These are phyloP conservation scores for Eucalyptus curtisii DNA, from an alignment of 345 rosid genomes.

Conservation along the genomic window DNA sequence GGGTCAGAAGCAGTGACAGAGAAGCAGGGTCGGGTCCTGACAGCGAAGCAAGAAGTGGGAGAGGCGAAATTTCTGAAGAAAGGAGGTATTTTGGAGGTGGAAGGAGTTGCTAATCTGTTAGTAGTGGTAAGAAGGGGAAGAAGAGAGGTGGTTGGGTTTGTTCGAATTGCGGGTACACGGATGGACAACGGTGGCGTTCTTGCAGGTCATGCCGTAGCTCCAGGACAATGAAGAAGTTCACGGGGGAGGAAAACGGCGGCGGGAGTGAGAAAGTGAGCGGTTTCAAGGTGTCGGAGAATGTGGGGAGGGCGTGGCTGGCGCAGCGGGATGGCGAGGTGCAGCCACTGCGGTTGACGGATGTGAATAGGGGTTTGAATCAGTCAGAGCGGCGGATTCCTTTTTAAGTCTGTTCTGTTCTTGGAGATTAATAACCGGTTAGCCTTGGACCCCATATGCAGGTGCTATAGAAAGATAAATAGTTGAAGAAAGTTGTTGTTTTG, in stretches of 20 bases:
- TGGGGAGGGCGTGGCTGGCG: constrained; percentile 45
- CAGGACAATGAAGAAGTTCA: constrained; percentile 50
- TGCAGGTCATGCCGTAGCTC: constrained; percentile 38
- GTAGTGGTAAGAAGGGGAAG: constrained; percentile 25
- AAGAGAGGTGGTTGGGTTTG: constrained; percentile 49
- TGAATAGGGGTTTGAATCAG: constrained; percentile 43
- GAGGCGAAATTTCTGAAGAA: background rate
- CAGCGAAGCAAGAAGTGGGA: background rate
- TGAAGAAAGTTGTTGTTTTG: background rate
- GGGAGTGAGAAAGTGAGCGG: constrained; percentile 17
- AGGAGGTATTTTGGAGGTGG: background rate
- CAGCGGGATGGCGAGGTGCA: constrained; percentile 21
- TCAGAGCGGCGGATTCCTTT: constrained; percentile 54
- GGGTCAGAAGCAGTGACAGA: background rate
- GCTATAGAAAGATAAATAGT: background rate
- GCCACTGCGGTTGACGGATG: constrained; percentile 48
- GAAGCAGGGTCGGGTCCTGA: background rate
- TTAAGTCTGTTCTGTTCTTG: constrained; percentile 17
- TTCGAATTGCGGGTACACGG: constrained; percentile 44
- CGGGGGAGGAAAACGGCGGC: constrained; percentile 7
- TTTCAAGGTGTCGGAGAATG: constrained; percentile 18
- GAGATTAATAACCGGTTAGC: background rate
- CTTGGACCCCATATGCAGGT: background rate
- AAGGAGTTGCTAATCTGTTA: background rate
- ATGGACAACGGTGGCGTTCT: constrained; percentile 78